Evolutionary conservation across 139 green algal genomes (phyloP).

Genomic region (Spirogloea muscicola): DNA sequence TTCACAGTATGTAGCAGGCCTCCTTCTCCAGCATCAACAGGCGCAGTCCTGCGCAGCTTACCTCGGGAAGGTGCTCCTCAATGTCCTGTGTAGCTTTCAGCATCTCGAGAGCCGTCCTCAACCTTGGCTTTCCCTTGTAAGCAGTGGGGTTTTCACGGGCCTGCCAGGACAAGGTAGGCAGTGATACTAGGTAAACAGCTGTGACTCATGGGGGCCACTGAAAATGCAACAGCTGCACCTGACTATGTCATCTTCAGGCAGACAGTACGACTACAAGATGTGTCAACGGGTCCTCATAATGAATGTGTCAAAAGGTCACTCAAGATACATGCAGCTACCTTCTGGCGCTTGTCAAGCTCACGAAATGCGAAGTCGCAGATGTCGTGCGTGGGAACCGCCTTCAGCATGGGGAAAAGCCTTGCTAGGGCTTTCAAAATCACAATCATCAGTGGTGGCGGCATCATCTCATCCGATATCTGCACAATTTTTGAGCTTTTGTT

Average conservation of each 20-base stretch:
- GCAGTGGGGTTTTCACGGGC: conserved; percentile 19
- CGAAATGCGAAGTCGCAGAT: conserved; percentile 27
- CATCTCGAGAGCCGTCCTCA: conserved; percentile 30
- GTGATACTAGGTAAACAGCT: too few species aligned
- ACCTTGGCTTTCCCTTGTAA: conserved; percentile 21
- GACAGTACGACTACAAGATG: too few species aligned
- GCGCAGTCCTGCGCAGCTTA: too few species aligned
- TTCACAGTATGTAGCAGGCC: too few species aligned
- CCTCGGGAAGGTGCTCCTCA: conserved; percentile 16
- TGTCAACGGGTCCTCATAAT: too few species aligned
- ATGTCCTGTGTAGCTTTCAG: conserved; percentile 31
- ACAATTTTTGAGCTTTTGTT: too few species aligned
- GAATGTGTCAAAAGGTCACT: too few species aligned
- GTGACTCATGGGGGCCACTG: too few species aligned
- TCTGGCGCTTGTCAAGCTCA: conserved; percentile 22
- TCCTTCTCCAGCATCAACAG: too few species aligned
- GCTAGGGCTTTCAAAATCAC: conserved; percentile 13
- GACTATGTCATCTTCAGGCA: too few species aligned
- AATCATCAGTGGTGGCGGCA: conserved; percentile 1
- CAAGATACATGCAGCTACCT: too few species aligned
- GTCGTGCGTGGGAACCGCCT: conserved; percentile 31
- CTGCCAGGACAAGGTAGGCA: not conserved
- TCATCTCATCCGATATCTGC: conserved; percentile 5
- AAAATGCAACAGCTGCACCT: too few species aligned
- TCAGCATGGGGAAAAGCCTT: conserved; percentile 17